Conservation (phyloP, 1,284 basidiomycete species). For the Apiotrichum veenhuisii region DNA sequence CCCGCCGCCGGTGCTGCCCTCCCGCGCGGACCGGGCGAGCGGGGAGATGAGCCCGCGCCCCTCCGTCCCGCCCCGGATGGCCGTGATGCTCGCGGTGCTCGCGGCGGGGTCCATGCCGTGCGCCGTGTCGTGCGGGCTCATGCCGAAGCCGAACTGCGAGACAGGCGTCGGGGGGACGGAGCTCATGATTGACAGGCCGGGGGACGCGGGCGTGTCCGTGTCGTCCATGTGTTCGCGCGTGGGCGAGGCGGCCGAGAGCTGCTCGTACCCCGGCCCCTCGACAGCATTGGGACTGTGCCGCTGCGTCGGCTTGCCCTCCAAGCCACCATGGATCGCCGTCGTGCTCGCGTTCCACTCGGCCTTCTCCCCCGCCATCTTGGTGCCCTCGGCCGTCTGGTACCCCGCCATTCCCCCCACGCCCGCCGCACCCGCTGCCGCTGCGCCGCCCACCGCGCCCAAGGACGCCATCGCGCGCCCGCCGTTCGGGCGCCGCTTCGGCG, state of each 20-base stretch:
- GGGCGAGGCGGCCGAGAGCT: not conserved
- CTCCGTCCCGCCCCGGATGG: conserved; percentile 40
- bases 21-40: not conserved
- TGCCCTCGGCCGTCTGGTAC: not conserved
- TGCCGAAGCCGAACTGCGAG: not conserved
- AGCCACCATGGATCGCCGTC: conserved; percentile 44
- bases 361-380: conserved; percentile 26
- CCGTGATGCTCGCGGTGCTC: conserved; percentile 37
- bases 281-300: no score
- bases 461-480: not conserved
- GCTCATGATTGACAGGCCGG: not conserved
- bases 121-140: conserved; percentile 12
- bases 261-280: no score
- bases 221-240: not conserved
- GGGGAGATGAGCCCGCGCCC: conserved; percentile 7
- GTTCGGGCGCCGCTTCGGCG: not conserved
- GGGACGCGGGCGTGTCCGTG: not conserved
- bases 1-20: not conserved
- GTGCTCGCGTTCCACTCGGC: conserved; percentile 34
- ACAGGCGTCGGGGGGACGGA: not conserved
- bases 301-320: conserved; percentile 27
- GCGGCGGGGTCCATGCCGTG: conserved; percentile 33
- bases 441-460: not conserved
- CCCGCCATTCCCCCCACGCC: no score
- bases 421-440: no score